These are phyloP conservation scores for Limonium bicolor DNA, from an alignment of 148 eudicot genomes.

Conservation along the genomic window DNA sequence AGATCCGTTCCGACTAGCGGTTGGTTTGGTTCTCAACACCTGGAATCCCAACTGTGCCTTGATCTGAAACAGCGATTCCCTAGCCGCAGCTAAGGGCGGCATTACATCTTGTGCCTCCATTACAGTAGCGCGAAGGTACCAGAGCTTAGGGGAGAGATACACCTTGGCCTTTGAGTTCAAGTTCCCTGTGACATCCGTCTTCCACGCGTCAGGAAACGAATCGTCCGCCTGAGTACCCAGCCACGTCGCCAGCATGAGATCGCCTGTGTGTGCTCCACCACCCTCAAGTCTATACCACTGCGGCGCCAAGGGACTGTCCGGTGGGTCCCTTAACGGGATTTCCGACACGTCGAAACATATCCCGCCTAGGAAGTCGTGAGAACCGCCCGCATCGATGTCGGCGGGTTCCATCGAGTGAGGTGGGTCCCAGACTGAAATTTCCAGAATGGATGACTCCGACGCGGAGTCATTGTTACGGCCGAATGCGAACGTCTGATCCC, in stretches of 20 bases:
- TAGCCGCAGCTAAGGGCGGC: slow-evolving; percentile 13
- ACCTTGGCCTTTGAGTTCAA: slow-evolving; percentile 52
- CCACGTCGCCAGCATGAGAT: slow-evolving; percentile 95
- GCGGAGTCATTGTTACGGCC: slow-evolving; percentile 29
- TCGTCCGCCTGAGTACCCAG: slow-evolving; percentile 89
- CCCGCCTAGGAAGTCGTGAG: slow-evolving; percentile 59
- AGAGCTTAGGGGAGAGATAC: slow-evolving; percentile 73
- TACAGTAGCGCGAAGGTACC: slow-evolving; percentile 64
- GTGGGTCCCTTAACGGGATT: slow-evolving; percentile 88
- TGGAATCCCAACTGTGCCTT: slow-evolving; percentile 74
- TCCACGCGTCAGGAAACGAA: slow-evolving; percentile 88
- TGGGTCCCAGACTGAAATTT: slow-evolving; percentile 73
- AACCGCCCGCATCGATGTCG: slow-evolving; percentile 18
- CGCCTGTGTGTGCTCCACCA: slow-evolving; percentile 50
- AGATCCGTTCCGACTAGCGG: slow-evolving; percentile 29
- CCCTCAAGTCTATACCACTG: slow-evolving; percentile 96
- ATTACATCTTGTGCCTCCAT: slow-evolving; percentile 67
- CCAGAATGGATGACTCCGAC: slow-evolving; percentile 50
- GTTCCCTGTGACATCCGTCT: slow-evolving; percentile 55
- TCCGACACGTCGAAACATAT: slow-evolving; percentile 76
- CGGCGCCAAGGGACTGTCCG: slow-evolving; percentile 90
- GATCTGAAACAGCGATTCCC: slow-evolving; percentile 36
- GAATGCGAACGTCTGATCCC: slow-evolving; percentile 93
- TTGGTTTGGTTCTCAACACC: slow-evolving; percentile 38
- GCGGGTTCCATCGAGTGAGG: slow-evolving; percentile 7